Base-by-base conservation (phyloP, 2,329 filamentous ascomycete genomes). In the Botrytis deweyae region DNA sequence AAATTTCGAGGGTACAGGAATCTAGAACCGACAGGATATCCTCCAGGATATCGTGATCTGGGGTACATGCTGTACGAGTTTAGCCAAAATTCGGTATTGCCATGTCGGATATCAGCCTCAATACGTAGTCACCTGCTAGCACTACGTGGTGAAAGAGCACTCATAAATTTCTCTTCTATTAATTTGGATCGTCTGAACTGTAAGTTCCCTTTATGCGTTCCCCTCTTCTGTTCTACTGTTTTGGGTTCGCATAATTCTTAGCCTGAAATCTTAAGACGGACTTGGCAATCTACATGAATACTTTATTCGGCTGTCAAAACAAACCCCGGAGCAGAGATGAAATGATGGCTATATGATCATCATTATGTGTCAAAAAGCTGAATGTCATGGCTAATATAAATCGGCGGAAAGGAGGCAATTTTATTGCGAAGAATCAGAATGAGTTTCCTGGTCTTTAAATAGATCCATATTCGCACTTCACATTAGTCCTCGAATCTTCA, bases 211-310 rank as follows among this genome's bases (percentile, higher is more conserved):
- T 58, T 16, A 68, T 42, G 66, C 66, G 18, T 68, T 22, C 66
- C 49, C 66, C 66, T 68, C 66, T 42, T 36, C 33, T 25, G 29
- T 33, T 58, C 18, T 58, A 42, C 66, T 68, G 49, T 58, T 58
- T 68, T 68, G 4, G 38, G 36, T 22, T 58, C 49, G 66, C 49
- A 68, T 68, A 33, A 25, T 40, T 22, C 25, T 68, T 58, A 68
- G 66, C 66, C 66, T 68, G 66, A 68, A 68, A 68, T 68, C 49
- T 58, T 22, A 68, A 58, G n/a, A 40, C 12, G 49, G 36, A 14
- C 36, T 40, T 25, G 25, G 65, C 65, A 52, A 55, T 68, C 36
- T 38, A 58, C 38, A 67, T 67, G 65, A 55, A 25, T 55, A 52
- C 36, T 16, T 29, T 52, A 29, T 20, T 38, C 66, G 66, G 66